Conservation (phyloP, 148 eudicot species). For the Talinum fruticosum region DNA sequence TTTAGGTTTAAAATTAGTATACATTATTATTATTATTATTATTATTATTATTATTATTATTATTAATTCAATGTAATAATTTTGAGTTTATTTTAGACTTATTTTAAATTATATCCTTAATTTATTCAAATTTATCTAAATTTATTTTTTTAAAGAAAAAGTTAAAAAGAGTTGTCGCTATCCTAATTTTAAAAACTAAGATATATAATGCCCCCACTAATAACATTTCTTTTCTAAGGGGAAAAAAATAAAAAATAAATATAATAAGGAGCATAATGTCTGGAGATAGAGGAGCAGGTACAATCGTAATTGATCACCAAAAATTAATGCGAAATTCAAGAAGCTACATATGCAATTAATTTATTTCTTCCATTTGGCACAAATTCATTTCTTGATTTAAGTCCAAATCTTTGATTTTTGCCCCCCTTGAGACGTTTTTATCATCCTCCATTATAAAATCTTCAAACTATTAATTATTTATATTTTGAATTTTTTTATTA, state of each 20-base stretch:
- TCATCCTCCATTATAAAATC: background rate
- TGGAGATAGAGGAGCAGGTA: background rate
- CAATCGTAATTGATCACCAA: background rate
- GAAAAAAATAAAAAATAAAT: background rate
- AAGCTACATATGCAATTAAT: background rate
- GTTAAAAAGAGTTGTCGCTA: no score
- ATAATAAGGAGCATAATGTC: background rate
- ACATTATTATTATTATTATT: no score
- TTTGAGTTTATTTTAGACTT: no score
- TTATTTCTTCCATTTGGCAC: background rate
- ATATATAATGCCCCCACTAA: no score
- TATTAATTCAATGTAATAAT: no score
- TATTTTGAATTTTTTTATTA: background rate
- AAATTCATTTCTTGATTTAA: background rate
- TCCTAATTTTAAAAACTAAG: no score
- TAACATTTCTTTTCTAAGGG: no score
- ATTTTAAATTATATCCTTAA: no score
- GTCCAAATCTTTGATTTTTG: background rate
- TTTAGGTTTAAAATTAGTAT: no score
- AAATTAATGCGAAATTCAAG: slow-evolving; percentile 3
- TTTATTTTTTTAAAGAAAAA: no score
- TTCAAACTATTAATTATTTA: background rate
- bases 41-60: no score
- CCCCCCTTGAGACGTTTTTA: background rate
- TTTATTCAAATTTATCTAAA: no score